Base-by-base conservation (phyloP, 75 land plant species). In the Ceratopteris richardii region DNA sequence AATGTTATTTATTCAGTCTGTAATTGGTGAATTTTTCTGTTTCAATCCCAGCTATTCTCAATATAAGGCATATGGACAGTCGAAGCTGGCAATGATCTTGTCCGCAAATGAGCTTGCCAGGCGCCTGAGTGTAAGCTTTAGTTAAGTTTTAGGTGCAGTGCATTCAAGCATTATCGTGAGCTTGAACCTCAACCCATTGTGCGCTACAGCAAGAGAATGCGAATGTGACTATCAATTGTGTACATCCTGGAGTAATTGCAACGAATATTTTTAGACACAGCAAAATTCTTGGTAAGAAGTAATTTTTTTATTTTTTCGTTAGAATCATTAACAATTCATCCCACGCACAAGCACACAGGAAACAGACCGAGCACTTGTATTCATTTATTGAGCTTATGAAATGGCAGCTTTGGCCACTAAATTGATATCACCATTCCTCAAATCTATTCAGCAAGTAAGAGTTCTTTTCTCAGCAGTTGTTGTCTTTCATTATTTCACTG, bases 81-180 rank as follows among this genome's bases (percentile, higher is more conserved):
- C 94, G 11, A 87, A 91, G 51, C 46, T 87, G 30, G 97, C 88
- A 3, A 84, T 75, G 61, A 77, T 91, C 20, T 62, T 91, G 61
- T 93, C 87, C 58, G 83, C 84, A 42, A 84, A 82, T 63, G 86
- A 84, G 61, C 58, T 87, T 27, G 62, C 82, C 22, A 69, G 66
- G 44, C 74, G 71, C 20, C 79, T 91, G 14, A 54, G 78, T 93
- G 97, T 80, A 55, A n/a, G n/a, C n/a, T n/a, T n/a, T n/a, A n/a
- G n/a, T n/a, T n/a, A n/a, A n/a, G n/a, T 7, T 19, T 40, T 39
- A 9, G 9, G 37, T 4, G 37, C 37, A 33, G 37, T 33, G 37
- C 37, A 4, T 33, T 3, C 37, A 33, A 33, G 3, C 3, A 33
- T 3, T 4, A 33, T 4, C 3, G 9, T 33, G 37, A 33, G n/a